phyloP scores from a whole-genome alignment of 257 asterid species.

The Handroanthus guayacan region DNA sequence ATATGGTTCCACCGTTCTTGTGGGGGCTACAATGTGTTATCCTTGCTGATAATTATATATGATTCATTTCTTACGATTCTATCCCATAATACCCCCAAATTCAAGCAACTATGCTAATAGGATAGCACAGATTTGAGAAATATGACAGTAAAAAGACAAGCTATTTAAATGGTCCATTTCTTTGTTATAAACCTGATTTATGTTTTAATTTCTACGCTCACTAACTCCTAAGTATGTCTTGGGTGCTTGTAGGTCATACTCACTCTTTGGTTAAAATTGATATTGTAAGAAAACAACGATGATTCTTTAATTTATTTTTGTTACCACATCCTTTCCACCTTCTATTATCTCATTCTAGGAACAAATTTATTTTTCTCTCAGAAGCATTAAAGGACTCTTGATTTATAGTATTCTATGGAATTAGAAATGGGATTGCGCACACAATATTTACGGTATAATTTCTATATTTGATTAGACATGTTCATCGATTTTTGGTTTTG shows the following conservation, averaged over 20 bases:
- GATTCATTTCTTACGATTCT: slow-evolving; percentile 13
- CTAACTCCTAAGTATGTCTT: neutral
- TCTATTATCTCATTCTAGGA: neutral
- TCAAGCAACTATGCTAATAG: neutral
- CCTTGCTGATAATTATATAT: slow-evolving; percentile 1
- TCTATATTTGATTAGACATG: neutral
- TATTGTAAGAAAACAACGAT: neutral
- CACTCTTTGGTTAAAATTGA: slow-evolving; percentile 1
- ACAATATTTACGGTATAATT: neutral
- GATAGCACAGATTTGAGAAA: neutral
- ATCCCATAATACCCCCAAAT: neutral
- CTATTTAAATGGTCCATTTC: neutral
- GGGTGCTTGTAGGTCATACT: neutral
- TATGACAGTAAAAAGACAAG: neutral
- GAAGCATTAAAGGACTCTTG: slow-evolving; percentile 1
- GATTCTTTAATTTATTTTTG: neutral
- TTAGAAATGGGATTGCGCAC: slow-evolving; percentile 16
- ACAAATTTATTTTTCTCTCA: neutral
- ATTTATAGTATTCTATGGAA: slow-evolving; percentile 13
- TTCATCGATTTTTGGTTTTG: slow-evolving; percentile 8
- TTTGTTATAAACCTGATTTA: neutral
- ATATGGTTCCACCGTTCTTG: neutral
- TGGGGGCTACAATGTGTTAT: slow-evolving; percentile 15
- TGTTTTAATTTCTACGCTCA: neutral
- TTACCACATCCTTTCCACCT: slow-evolving; percentile 12